phyloP scores from a whole-genome alignment of 805 yeast genomes.

The Millerago galiae region DNA sequence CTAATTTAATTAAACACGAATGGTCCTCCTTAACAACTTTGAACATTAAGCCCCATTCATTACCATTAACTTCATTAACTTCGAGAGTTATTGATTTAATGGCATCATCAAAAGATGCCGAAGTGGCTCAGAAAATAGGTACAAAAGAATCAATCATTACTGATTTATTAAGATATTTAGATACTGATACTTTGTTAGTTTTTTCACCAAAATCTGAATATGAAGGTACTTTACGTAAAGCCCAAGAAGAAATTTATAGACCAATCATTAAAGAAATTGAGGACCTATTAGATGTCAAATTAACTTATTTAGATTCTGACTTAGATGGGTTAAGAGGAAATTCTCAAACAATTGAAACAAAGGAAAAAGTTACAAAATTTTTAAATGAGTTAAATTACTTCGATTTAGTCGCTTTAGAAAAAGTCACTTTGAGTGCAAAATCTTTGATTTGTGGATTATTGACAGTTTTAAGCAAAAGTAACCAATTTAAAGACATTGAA shows the following conservation, averaged over 20 bases:
- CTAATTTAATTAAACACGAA: conserved; percentile 75
- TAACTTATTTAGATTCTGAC: conserved; percentile 74
- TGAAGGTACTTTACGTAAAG: conserved; percentile 72
- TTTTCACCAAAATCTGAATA: conserved; percentile 77
- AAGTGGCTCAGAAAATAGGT: conserved; percentile 55
- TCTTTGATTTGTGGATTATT: conserved; percentile 80
- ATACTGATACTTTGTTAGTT: conserved; percentile 88
- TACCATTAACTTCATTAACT: conserved; percentile 83
- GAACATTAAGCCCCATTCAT: conserved; percentile 64
- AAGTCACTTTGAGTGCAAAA: conserved; percentile 79
- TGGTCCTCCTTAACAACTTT: conserved; percentile 73
- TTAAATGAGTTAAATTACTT: conserved; percentile 55
- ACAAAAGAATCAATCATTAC: conserved; percentile 46
- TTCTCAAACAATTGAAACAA: conserved; percentile 55
- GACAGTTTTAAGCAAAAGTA: conserved; percentile 45
- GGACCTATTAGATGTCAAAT: conserved; percentile 37
- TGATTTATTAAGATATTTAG: conserved; percentile 72
- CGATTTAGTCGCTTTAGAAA: conserved; percentile 85
- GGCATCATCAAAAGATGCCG: conserved; percentile 33
- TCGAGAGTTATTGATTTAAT: conserved; percentile 81
- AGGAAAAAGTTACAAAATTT: conserved; percentile 58
- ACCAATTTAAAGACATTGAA: conserved; percentile 22
- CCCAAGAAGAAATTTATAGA: conserved; percentile 71
- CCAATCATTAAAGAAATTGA: conserved; percentile 72
- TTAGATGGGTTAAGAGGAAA: conserved; percentile 77